phyloP scores from a whole-genome alignment of 495 filamentous ascomycete species.

The Cryomyces antarcticus region DNA sequence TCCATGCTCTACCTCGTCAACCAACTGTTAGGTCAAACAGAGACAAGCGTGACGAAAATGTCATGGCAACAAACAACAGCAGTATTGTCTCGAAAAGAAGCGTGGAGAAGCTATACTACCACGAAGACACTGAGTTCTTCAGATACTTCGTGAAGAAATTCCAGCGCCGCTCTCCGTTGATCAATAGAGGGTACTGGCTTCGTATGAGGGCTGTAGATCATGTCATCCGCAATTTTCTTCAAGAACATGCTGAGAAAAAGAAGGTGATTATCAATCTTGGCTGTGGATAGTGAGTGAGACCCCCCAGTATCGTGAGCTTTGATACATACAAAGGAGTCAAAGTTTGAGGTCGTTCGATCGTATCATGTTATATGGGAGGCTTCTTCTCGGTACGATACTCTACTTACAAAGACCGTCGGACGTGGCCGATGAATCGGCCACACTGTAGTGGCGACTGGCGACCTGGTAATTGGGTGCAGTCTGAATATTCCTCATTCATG shows the following conservation, averaged over 20 bases:
- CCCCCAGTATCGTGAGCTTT: neutral
- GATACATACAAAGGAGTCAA: no score
- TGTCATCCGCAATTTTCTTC: constrained; percentile 48
- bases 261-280: constrained; percentile 74
- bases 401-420: no score
- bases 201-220: constrained; percentile 64
- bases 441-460: no score
- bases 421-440: no score
- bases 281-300: constrained; percentile 64
- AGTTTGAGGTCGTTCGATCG: no score
- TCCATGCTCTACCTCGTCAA: neutral
- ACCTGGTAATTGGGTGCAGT: no score
- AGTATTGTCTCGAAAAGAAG: constrained; percentile 81
- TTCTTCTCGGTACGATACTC: no score
- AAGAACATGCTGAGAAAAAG: constrained; percentile 31
- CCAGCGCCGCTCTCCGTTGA: constrained; percentile 57
- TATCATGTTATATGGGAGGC: no score
- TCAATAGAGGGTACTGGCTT: constrained; percentile 77
- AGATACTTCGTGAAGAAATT: constrained; percentile 72
- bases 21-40: constrained; percentile 1
- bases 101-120: constrained; percentile 65
- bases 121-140: constrained; percentile 56
- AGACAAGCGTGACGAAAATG: constrained; percentile 8
- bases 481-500: no score
- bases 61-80: constrained; percentile 51